These are phyloP conservation scores for Trametopsis cervina DNA, from an alignment of 768 basidiomycete species.

Conservation along the genomic window DNA sequence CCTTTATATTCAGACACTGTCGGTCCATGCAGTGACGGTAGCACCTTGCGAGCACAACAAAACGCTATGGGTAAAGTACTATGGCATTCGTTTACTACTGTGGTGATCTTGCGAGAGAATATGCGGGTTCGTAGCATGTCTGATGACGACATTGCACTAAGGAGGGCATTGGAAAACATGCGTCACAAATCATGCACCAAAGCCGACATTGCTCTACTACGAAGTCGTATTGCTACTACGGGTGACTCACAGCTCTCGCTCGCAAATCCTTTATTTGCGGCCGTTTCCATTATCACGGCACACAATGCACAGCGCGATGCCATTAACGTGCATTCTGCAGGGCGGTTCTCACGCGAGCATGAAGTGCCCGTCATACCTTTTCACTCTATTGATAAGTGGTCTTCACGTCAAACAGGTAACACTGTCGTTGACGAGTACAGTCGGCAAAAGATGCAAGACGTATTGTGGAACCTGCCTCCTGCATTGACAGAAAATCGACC, in stretches of 20 bases:
- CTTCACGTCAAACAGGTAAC: too few species aligned
- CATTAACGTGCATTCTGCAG: conserved; percentile 26
- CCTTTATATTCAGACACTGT: too few species aligned
- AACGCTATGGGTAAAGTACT: conserved; percentile 13
- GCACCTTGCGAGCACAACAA: background rate
- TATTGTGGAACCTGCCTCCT: too few species aligned
- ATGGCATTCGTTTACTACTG: conserved; percentile 17
- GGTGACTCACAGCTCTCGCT: too few species aligned
- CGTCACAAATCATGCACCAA: conserved; percentile 28
- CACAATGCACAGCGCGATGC: conserved; percentile 27
- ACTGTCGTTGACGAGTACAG: too few species aligned
- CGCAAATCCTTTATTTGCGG: conserved; percentile 20
- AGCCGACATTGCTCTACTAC: too few species aligned
- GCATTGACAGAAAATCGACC: conserved; percentile 12
- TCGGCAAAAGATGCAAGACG: too few species aligned
- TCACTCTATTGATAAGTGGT: too few species aligned
- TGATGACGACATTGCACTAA: conserved; percentile 20
- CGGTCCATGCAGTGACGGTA: background rate
- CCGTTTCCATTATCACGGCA: conserved; percentile 31
- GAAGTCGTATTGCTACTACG: too few species aligned
- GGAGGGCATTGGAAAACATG: conserved; percentile 31
- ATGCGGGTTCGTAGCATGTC: conserved; percentile 14
- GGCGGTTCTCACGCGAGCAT: conserved; percentile 27
- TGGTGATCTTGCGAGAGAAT: conserved; percentile 15
- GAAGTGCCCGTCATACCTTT: too few species aligned